phyloP scores from a whole-genome alignment of 140 eudicot species.

The Erigeron philadelphicus region DNA sequence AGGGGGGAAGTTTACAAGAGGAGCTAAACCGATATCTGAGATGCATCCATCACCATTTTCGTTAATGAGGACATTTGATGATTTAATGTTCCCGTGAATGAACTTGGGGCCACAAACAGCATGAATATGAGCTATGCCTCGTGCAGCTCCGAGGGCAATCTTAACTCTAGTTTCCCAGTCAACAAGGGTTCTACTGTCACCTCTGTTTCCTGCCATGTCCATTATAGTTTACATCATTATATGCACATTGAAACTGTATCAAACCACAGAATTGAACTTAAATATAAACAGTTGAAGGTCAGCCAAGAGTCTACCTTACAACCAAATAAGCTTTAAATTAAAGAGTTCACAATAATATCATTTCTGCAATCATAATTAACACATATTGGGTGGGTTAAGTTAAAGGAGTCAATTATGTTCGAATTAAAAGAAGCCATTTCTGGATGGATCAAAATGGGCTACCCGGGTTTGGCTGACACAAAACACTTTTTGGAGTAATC shows the following conservation, averaged over 20 bases:
- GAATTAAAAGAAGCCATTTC: background rate
- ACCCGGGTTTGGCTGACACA: background rate
- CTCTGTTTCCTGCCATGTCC: conserved; percentile 46
- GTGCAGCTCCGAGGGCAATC: conserved; percentile 68
- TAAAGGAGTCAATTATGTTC: background rate
- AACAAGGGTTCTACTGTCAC: conserved; percentile 37
- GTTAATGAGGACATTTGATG: conserved; percentile 67
- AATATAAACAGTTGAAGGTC: too few relatives aligned
- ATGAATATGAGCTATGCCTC: conserved; percentile 69
- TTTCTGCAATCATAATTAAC: background rate
- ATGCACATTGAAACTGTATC: background rate
- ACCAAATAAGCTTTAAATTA: too few relatives aligned
- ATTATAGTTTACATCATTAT: background rate
- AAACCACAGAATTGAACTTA: too few relatives aligned
- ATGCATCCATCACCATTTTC: conserved; percentile 48
- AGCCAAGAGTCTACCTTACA: too few relatives aligned
- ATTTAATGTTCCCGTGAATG: conserved; percentile 66
- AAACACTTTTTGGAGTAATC: background rate
- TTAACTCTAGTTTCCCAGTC: conserved; percentile 73
- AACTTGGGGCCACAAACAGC: conserved; percentile 47
- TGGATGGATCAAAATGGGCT: background rate
- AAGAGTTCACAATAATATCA: too few relatives aligned
- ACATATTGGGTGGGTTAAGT: background rate
- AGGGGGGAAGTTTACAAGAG: conserved; percentile 56
- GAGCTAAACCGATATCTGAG: conserved; percentile 63